Evolutionary conservation across 2,329 filamentous ascomycete species (phyloP).

Genomic region (Aspergillus ruber): DNA sequence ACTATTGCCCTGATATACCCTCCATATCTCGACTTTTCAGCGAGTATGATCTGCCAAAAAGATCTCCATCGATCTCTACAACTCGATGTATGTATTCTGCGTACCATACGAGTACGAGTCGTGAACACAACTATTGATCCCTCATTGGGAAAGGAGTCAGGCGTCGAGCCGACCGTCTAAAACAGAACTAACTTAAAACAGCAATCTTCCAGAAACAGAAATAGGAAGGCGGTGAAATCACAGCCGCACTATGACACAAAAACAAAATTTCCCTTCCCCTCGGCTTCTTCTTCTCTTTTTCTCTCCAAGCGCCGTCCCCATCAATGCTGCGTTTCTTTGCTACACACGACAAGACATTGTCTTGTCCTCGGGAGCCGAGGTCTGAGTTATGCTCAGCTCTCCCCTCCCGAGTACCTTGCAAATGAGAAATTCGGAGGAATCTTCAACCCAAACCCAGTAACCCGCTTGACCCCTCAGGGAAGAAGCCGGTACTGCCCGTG

Average conservation of each 20-base stretch:
- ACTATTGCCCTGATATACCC: neutral
- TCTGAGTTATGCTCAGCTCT: slow-evolving; percentile 5
- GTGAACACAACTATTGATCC: no score
- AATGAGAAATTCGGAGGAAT: slow-evolving; percentile 99
- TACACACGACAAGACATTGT: slow-evolving; percentile 60
- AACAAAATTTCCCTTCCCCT: slow-evolving; percentile 12
- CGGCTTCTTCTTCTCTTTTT: slow-evolving; percentile 28
- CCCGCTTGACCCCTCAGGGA: slow-evolving; percentile 28
- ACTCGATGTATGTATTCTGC: no score
- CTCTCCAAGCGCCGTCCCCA: slow-evolving; percentile 68
- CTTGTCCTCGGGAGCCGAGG: slow-evolving; percentile 17
- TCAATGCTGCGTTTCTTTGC: slow-evolving; percentile 96
- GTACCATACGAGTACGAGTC: no score
- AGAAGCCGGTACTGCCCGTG: slow-evolving; percentile 59
- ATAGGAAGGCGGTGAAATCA: slow-evolving; percentile 1
- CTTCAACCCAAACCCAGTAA: slow-evolving; percentile 54
- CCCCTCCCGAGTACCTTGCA: slow-evolving; percentile 46
- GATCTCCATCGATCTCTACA: no score
- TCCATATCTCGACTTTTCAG: neutral
- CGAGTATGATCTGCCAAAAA: no score
- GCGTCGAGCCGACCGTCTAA: neutral
- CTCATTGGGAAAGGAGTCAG: neutral
- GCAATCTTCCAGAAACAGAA: neutral
- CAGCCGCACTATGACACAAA: slow-evolving; percentile 3
- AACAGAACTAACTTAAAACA: neutral